Conservation (phyloP, 257 asterid genomes). For the Fraxinus americana region DNA sequence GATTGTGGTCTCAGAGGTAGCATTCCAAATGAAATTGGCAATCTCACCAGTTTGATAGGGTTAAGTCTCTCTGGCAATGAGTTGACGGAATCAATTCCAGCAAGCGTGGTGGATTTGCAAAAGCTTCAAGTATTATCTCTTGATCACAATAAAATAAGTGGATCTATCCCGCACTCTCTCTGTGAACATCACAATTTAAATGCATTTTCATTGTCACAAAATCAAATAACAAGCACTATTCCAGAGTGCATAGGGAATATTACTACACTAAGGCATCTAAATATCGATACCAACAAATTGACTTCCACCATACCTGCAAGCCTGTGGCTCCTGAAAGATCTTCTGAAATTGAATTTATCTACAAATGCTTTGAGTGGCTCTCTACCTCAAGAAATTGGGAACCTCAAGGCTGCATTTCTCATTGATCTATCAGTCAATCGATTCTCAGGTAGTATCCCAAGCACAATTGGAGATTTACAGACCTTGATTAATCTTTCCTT, state of each 20-base stretch:
- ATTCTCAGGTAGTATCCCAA: constrained; percentile 23
- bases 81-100: constrained; percentile 24
- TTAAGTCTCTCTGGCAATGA: background rate
- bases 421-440: constrained; percentile 31
- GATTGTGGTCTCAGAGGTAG: constrained; percentile 6
- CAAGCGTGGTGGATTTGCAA: background rate
- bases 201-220: background rate
- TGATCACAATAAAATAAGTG: background rate
- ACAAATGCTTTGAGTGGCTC: constrained; percentile 25
- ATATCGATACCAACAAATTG: constrained; percentile 19
- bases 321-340: constrained; percentile 22
- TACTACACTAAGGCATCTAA: background rate
- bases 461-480: constrained; percentile 9
- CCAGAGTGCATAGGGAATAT: constrained; percentile 31
- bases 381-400: constrained; percentile 20
- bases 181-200: background rate
- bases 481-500: constrained; percentile 8
- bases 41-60: constrained; percentile 8
- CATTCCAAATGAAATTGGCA: constrained; percentile 29
- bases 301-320: constrained; percentile 17
- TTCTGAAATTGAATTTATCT: constrained; percentile 22
- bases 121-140: constrained; percentile 18
- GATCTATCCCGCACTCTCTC: constrained; percentile 12
- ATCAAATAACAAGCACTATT: constrained; percentile 20
- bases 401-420: background rate